Conservation (phyloP, 2,329 filamentous ascomycete genomes). For the Westerdykella sp. region DNA sequence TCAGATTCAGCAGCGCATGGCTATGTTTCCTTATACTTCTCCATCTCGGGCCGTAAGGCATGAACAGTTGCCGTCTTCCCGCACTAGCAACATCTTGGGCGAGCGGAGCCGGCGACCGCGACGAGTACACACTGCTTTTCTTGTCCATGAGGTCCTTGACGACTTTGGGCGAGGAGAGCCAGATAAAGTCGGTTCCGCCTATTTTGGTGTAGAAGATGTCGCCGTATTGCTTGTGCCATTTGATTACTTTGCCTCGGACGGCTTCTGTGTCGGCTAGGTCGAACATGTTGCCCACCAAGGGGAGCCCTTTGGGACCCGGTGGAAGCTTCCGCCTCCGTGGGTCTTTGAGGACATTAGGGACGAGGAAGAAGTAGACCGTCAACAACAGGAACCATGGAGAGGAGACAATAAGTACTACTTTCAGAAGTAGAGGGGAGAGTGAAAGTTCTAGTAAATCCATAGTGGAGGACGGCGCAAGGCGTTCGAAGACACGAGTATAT, state of each 20-base stretch:
- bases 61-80: slow-evolving; percentile 44
- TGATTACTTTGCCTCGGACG: slow-evolving; percentile 25
- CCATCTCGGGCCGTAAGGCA: slow-evolving; percentile 37
- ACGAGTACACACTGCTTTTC: slow-evolving; percentile 48
- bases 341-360: slow-evolving; percentile 30
- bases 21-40: slow-evolving; percentile 34
- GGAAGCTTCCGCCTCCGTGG: slow-evolving; percentile 31
- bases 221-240: slow-evolving; percentile 35
- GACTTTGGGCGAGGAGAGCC: slow-evolving; percentile 42
- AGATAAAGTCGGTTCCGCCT: slow-evolving; percentile 38
- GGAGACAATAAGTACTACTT: slow-evolving; percentile 8
- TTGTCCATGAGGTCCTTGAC: slow-evolving; percentile 53
- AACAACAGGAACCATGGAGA: slow-evolving; percentile 17
- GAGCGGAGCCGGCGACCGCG: slow-evolving; percentile 34
- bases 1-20: slow-evolving; percentile 28
- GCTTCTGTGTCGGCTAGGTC: slow-evolving; percentile 33
- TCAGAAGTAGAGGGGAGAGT: slow-evolving; percentile 8
- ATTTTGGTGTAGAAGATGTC: slow-evolving; percentile 39
- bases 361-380: slow-evolving; percentile 22
- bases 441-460: too few relatives aligned
- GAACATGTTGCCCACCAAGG: slow-evolving; percentile 37
- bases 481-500: too few relatives aligned
- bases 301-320: slow-evolving; percentile 36
- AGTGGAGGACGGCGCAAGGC: too few relatives aligned
- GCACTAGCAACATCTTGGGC: slow-evolving; percentile 41